phyloP scores from a whole-genome alignment of 495 filamentous ascomycete species.

The Aspergillus baeticus region DNA sequence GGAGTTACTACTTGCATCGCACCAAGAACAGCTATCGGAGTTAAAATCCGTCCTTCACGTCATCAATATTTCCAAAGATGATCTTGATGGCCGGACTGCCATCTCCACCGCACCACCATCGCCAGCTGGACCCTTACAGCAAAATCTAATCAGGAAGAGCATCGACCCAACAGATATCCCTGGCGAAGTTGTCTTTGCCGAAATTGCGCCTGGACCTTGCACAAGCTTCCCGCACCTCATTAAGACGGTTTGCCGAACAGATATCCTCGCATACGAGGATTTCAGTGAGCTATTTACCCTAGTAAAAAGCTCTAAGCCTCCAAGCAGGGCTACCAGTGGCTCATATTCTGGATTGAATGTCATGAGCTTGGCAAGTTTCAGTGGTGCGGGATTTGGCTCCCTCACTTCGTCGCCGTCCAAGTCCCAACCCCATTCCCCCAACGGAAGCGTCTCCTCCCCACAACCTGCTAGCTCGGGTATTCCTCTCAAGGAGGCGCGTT shows the following conservation, averaged over 20 bases:
- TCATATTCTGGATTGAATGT: conserved; percentile 64
- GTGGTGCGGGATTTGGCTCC: conserved; percentile 47
- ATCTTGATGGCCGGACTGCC: conserved; percentile 54
- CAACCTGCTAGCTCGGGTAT: conserved; percentile 33
- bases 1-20: conserved; percentile 79
- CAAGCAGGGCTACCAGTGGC: conserved; percentile 65
- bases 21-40: conserved; percentile 90
- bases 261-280: conserved; percentile 77
- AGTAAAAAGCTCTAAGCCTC: conserved; percentile 58
- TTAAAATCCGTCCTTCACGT: conserved; percentile 89
- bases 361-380: conserved; percentile 55
- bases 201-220: conserved; percentile 72
- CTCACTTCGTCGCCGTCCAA: conserved; percentile 40
- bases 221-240: conserved; percentile 82
- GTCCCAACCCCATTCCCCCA: conserved; percentile 39
- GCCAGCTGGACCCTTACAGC: conserved; percentile 47
- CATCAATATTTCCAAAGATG: conserved; percentile 74
- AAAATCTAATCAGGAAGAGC: conserved; percentile 20
- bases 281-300: conserved; percentile 75
- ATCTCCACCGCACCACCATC: conserved; percentile 66
- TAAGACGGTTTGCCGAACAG: conserved; percentile 77
- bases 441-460: conserved; percentile 39
- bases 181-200: conserved; percentile 26
- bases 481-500: conserved; percentile 82
- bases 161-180: conserved; percentile 19